Percentiles rank a stretch among this genome's conserved stretches.
Evolutionary conservation across 805 yeast species (phyloP).

Genomic region (Geotrichum ghanense): DNA sequence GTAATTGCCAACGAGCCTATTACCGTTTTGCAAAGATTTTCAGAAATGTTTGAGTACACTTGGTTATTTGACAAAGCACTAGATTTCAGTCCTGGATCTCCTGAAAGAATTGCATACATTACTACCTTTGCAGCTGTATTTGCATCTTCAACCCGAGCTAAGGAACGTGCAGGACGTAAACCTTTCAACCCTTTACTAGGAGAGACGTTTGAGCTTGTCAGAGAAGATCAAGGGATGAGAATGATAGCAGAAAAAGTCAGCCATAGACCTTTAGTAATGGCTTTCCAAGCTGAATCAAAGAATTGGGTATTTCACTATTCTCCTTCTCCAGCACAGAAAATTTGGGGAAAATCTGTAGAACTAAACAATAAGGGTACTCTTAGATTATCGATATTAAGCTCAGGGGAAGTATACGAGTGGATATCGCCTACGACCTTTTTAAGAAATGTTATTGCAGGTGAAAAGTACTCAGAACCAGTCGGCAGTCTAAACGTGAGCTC

Average conservation of each 20-base stretch:
- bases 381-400: slow-evolving; percentile 40
- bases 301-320: slow-evolving; percentile 43
- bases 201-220: slow-evolving; percentile 81
- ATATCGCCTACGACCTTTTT: slow-evolving; percentile 69
- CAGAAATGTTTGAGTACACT: slow-evolving; percentile 74
- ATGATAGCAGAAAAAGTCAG: slow-evolving; percentile 73
- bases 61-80: slow-evolving; percentile 53
- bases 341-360: slow-evolving; percentile 93
- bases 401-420: slow-evolving; percentile 72
- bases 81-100: slow-evolving; percentile 33
- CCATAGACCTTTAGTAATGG: slow-evolving; percentile 82
- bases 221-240: slow-evolving; percentile 72
- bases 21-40: slow-evolving; percentile 63
- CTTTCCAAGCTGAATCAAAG: slow-evolving; percentile 58
- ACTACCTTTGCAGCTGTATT: slow-evolving; percentile 77
- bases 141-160: slow-evolving; percentile 59
- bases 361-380: slow-evolving; percentile 63
- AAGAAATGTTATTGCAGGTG: slow-evolving; percentile 88
- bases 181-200: slow-evolving; percentile 94
- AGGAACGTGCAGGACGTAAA: slow-evolving; percentile 67
- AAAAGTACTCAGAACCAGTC: slow-evolving; percentile 81
- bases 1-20: slow-evolving; percentile 90
- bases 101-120: slow-evolving; percentile 47
- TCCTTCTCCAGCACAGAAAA: slow-evolving; percentile 56
- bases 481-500: slow-evolving; percentile 56